A percentile compares a stretch with the other conserved stretches of the same genome.
phyloP scores from a whole-genome alignment of 352 stramenopile species.

The Stephanocyclus meneghinianus region DNA sequence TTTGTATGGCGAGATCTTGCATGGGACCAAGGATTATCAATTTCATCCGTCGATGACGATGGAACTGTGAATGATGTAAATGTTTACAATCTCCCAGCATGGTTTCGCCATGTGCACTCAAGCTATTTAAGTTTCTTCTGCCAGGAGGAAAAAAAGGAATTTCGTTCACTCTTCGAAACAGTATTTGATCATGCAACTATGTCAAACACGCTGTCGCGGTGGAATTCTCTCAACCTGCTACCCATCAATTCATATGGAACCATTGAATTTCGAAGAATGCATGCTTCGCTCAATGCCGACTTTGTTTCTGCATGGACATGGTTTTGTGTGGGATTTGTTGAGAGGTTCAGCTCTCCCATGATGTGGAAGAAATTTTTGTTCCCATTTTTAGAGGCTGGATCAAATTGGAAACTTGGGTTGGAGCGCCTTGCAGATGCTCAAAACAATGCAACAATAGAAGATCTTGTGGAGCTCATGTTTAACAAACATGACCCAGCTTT shows the following conservation, averaged over 20 bases:
- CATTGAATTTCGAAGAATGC: constrained; percentile 28
- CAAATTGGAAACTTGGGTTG: constrained; percentile 7
- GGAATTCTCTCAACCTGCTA: constrained; percentile 29
- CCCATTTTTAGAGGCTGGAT: constrained; percentile 9
- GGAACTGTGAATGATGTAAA: constrained; percentile 9
- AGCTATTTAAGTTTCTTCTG: neutral
- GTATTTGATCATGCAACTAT: constrained; percentile 23
- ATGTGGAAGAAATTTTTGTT: constrained; percentile 21
- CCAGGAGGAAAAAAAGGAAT: constrained; percentile 17
- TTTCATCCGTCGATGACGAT: neutral
- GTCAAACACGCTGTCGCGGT: constrained; percentile 20
- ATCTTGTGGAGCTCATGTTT: constrained; percentile 28
- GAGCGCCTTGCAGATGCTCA: constrained; percentile 11
- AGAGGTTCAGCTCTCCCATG: constrained; percentile 11
- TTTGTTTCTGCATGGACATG: constrained; percentile 37
- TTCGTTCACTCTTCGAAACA: constrained; percentile 7
- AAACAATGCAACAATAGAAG: constrained; percentile 31
- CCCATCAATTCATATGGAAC: constrained; percentile 26
- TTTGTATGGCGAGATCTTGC: constrained; percentile 22
- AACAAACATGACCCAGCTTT: constrained; percentile 3
- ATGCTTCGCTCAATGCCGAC: constrained; percentile 22
- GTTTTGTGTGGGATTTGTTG: constrained; percentile 39
- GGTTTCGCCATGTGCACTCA: constrained; percentile 18
- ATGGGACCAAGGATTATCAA: constrained; percentile 21
- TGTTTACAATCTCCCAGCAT: constrained; percentile 17